These are phyloP conservation scores for Pinus tabuliformis DNA, from an alignment of 75 land plant species.

Conservation along the genomic window DNA sequence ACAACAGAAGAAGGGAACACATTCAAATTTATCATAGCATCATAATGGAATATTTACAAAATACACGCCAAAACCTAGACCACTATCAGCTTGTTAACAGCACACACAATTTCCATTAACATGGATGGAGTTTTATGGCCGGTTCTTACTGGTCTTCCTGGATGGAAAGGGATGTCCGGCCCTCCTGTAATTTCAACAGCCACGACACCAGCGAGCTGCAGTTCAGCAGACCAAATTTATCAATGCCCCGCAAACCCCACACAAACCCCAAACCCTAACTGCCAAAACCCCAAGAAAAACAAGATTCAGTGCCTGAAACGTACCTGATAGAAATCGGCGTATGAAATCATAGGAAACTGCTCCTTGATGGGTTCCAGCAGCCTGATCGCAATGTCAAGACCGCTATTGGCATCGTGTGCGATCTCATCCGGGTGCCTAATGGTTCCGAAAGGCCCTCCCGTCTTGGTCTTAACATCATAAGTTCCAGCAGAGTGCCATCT, in stretches of 20 bases:
- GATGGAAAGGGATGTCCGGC: conserved; percentile 94
- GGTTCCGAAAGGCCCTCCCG: conserved; percentile 98
- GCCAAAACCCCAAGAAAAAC: background rate
- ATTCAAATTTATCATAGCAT: background rate
- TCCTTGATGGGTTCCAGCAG: conserved; percentile 82
- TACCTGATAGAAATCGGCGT: conserved; percentile 92
- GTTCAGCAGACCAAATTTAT: background rate
- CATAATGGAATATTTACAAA: background rate
- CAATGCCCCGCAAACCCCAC: too few species aligned
- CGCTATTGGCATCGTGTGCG: conserved; percentile 79
- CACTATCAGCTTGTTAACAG: background rate
- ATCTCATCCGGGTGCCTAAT: conserved; percentile 60
- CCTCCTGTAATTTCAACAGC: conserved; percentile 98
- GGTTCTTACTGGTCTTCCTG: conserved; percentile 73
- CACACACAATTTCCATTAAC: background rate
- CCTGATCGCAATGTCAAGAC: conserved; percentile 83
- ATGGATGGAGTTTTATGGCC: too few species aligned
- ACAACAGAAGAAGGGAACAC: background rate
- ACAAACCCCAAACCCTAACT: too few species aligned
- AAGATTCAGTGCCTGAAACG: background rate
- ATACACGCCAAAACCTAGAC: background rate
- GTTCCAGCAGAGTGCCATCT: conserved; percentile 99
- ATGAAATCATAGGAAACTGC: conserved; percentile 74
- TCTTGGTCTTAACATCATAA: conserved; percentile 67
- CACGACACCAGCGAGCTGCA: conserved; percentile 92